Evolutionary conservation across 805 yeast genomes (phyloP).

Genomic region (Blastobotrys americana): DNA sequence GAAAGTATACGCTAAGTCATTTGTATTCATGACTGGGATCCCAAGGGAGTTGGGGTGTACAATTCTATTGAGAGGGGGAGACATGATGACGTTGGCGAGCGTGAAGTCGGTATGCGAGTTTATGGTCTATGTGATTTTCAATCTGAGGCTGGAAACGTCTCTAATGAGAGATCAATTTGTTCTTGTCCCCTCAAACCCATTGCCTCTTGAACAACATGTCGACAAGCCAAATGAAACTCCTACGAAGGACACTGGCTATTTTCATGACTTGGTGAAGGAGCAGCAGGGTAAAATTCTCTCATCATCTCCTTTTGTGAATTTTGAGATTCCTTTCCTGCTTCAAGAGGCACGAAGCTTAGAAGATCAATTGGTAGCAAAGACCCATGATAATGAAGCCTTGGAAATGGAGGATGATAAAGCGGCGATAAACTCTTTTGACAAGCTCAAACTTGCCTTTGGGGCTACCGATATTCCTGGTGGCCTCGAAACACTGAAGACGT

Average conservation of each 20-base stretch:
- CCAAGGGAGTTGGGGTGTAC: slow-evolving; percentile 72
- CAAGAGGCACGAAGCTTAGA: slow-evolving; percentile 50
- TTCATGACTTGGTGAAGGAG: slow-evolving; percentile 16
- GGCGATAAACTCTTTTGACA: not conserved
- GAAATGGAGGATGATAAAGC: slow-evolving; percentile 9
- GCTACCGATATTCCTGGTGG: slow-evolving; percentile 33
- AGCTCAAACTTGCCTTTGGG: slow-evolving; percentile 1
- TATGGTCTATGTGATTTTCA: slow-evolving; percentile 69
- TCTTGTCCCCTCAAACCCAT: slow-evolving; percentile 26
- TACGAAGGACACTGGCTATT: slow-evolving; percentile 16
- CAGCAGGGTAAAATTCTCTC: slow-evolving; percentile 50
- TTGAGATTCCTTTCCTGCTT: slow-evolving; percentile 61
- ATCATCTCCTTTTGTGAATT: slow-evolving; percentile 76
- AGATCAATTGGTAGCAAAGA: slow-evolving; percentile 25
- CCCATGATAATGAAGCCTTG: slow-evolving; percentile 12
- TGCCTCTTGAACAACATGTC: not conserved
- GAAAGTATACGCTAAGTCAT: slow-evolving; percentile 51
- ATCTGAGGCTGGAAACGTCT: slow-evolving; percentile 71
- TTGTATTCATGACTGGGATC: slow-evolving; percentile 74
- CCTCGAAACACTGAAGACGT: slow-evolving; percentile 31
- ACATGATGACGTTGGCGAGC: slow-evolving; percentile 50
- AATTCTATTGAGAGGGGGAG: slow-evolving; percentile 75
- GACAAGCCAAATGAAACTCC: slow-evolving; percentile 6
- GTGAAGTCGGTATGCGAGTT: slow-evolving; percentile 76
- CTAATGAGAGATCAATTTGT: slow-evolving; percentile 65